Percentiles rank a stretch among this genome's conserved stretches.
These are phyloP conservation scores for Clathrospora elynae DNA, from an alignment of 2,329 filamentous ascomycete species.

Conservation along the genomic window DNA sequence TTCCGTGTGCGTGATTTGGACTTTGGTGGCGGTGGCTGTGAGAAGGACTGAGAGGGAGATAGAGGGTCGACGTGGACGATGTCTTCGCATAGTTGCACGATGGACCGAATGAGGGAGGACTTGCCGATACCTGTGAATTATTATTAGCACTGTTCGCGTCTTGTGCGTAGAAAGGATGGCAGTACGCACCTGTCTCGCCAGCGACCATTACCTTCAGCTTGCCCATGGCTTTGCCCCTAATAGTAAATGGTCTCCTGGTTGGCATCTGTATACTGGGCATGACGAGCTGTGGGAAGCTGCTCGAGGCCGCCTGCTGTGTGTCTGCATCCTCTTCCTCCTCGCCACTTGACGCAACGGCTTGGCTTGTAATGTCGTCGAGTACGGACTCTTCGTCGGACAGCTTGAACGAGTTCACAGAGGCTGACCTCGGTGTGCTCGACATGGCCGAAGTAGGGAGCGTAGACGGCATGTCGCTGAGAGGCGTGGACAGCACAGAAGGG, in stretches of 20 bases:
- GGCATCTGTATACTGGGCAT: conserved; percentile 97
- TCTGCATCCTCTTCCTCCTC: conserved; percentile 58
- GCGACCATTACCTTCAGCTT: conserved; percentile 88
- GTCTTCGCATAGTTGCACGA: conserved; percentile 84
- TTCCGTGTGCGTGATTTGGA: conserved; percentile 36
- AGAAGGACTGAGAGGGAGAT: conserved; percentile 34
- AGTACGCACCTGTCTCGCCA: conserved; percentile 69
- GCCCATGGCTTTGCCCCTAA: conserved; percentile 80
- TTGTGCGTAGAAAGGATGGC: neutral
- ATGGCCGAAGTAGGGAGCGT: conserved; percentile 57
- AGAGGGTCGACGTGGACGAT: conserved; percentile 89
- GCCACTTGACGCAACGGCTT: conserved; percentile 59
- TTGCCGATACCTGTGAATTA: conserved; percentile 74
- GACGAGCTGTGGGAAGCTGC: conserved; percentile 74
- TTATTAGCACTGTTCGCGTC: conserved; percentile 14
- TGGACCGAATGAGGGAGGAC: conserved; percentile 84
- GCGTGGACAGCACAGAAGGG: conserved; percentile 31
- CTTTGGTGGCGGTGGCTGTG: conserved; percentile 30
- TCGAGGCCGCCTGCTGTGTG: conserved; percentile 40
- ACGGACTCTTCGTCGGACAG: conserved; percentile 63
- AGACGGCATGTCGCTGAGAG: conserved; percentile 42
- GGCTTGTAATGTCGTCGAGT: conserved; percentile 61
- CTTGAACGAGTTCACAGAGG: conserved; percentile 62
- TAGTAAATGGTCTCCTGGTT: conserved; percentile 84
- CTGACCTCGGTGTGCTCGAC: conserved; percentile 64